These are phyloP conservation scores for Cucurbita ficifolia DNA, from an alignment of 306 rosid genomes.

Conservation along the genomic window DNA sequence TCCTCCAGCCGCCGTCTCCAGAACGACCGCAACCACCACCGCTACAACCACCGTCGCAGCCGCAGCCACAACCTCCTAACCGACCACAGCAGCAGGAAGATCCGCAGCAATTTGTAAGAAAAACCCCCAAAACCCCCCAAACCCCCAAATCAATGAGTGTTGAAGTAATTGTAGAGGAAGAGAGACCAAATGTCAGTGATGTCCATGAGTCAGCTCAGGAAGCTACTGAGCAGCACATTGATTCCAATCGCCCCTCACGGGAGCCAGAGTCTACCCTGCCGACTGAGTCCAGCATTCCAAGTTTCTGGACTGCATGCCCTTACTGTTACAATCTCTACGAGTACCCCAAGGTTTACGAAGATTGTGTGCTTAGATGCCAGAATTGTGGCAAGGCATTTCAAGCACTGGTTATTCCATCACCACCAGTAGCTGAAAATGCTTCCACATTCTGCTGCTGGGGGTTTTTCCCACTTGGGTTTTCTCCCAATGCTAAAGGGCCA, in stretches of 20 bases:
- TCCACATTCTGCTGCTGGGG: slow-evolving; percentile 62
- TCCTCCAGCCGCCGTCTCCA: background rate
- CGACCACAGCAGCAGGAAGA: background rate
- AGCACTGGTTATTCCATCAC: slow-evolving; percentile 42
- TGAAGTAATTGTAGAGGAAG: slow-evolving; percentile 16
- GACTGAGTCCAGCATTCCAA: slow-evolving; percentile 11
- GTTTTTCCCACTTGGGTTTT: slow-evolving; percentile 49
- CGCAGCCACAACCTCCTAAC: background rate
- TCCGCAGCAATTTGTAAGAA: slow-evolving; percentile 12
- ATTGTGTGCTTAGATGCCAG: slow-evolving; percentile 75
- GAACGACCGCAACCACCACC: slow-evolving; percentile 4
- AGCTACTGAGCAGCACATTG: slow-evolving; percentile 8
- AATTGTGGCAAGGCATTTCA: slow-evolving; percentile 62
- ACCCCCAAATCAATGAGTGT: slow-evolving; percentile 22
- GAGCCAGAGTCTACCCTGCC: slow-evolving; percentile 3
- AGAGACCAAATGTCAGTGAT: slow-evolving; percentile 26
- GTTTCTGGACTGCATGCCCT: slow-evolving; percentile 95
- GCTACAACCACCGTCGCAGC: background rate
- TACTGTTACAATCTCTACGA: slow-evolving; percentile 66
- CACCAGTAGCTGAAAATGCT: slow-evolving; percentile 27
- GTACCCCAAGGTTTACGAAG: slow-evolving; percentile 55
- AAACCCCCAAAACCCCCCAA: slow-evolving; percentile 22
- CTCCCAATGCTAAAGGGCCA: slow-evolving; percentile 22
- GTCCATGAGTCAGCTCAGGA: slow-evolving; percentile 18
- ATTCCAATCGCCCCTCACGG: slow-evolving; percentile 2